Conservation (phyloP, 164 flowering plant genomes). For the Stephania cephalantha region DNA sequence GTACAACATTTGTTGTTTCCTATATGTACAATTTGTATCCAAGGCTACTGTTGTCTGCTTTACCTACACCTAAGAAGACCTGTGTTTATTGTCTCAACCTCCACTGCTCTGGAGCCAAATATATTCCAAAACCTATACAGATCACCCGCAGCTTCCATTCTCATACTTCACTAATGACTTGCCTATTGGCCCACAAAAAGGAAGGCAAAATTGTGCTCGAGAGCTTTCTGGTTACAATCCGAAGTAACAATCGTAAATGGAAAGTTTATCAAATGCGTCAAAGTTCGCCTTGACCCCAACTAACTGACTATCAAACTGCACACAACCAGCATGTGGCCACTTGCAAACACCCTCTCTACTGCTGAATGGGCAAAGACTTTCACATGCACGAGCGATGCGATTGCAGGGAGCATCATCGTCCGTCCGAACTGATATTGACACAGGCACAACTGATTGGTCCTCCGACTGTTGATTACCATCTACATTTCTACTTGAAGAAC, state of each 20-base stretch:
- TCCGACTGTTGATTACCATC: constrained; percentile 24
- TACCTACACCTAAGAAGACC: background rate
- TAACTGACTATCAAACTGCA: constrained; percentile 85
- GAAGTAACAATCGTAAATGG: constrained; percentile 76
- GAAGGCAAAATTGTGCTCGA: background rate
- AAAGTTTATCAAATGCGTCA: constrained; percentile 87
- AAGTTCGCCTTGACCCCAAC: constrained; percentile 85
- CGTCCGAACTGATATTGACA: constrained; percentile 40
- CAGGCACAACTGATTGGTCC: constrained; percentile 64
- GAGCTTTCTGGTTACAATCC: constrained; percentile 24
- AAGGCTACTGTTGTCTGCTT: background rate
- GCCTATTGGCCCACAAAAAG: constrained; percentile 1
- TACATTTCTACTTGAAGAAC: constrained; percentile 28
- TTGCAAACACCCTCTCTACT: constrained; percentile 74
- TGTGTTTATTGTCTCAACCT: background rate
- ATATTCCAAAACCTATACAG: background rate
- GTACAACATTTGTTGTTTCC: background rate
- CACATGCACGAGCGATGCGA: constrained; percentile 53
- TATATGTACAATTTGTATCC: background rate
- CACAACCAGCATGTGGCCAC: constrained; percentile 96
- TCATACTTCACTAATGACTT: background rate
- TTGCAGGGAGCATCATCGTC: constrained; percentile 34
- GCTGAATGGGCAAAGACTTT: constrained; percentile 68
- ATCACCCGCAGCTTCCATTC: background rate
- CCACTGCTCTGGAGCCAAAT: background rate